Percentiles rank a stretch among this genome's conserved stretches.
Evolutionary conservation across 164 flowering plant species (phyloP).

Genomic region (grape (Vitis vinifera)): ASM3070453v1 NC_081814.1:2828501-2829000

Average conservation of each 20-base stretch:
- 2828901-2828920: not conserved
- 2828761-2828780: constrained; percentile 23
- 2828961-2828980: no score
- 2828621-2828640: constrained; percentile 37
- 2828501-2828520: constrained; percentile 13
- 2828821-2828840: constrained; percentile 27
- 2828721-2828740: constrained; percentile 19
- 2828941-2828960: no score
- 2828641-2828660: constrained; percentile 30
- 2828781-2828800: constrained; percentile 30
- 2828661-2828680: constrained; percentile 30
- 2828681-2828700: constrained; percentile 21
- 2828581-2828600: constrained; percentile 23
- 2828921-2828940: no score
- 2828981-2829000: no score
- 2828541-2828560: constrained; percentile 13
- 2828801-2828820: constrained; percentile 38
- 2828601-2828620: constrained; percentile 36
- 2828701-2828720: constrained; percentile 23
- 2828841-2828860: constrained; percentile 25
- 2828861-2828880: constrained; percentile 50
- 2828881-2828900: constrained; percentile 36
- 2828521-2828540: constrained; percentile 10
- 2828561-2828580: constrained; percentile 24
- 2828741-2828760: constrained; percentile 26